These are phyloP conservation scores for Circinella umbellata DNA, from an alignment of 371 early-diverging fungal species.

Conservation along the genomic window DNA sequence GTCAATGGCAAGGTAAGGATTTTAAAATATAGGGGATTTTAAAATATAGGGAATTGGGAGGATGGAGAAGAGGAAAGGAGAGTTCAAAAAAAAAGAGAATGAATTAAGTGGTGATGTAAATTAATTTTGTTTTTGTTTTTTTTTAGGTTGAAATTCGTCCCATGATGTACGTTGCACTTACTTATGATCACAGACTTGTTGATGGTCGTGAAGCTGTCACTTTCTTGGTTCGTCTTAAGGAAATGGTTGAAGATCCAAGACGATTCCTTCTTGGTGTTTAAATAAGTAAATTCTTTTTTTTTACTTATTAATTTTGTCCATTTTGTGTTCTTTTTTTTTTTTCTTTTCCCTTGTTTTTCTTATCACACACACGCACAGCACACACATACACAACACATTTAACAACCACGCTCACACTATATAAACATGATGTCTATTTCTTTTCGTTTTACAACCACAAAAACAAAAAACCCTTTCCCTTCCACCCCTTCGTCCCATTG, in stretches of 20 bases:
- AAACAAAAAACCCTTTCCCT: too few species aligned
- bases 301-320: constrained; percentile 7
- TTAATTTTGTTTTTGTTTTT: too few species aligned
- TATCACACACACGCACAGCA: too few species aligned
- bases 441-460: too few species aligned
- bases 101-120: too few species aligned
- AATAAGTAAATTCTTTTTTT: constrained; percentile 18
- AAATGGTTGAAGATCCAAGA: constrained; percentile 94
- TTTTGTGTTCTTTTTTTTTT: too few species aligned
- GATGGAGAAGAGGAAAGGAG: background rate
- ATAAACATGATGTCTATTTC: background rate
- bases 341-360: too few species aligned
- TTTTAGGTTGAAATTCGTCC: constrained; percentile 88
- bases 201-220: constrained; percentile 99
- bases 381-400: too few species aligned
- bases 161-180: constrained; percentile 98
- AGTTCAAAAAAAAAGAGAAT: too few species aligned
- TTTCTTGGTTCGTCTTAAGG: constrained; percentile 96
- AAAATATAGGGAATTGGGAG: constrained; percentile 2
- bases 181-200: constrained; percentile 97
- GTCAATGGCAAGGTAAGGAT: constrained; percentile 83
- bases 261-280: constrained; percentile 86
- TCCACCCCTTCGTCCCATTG: background rate
- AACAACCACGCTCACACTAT: background rate
- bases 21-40: background rate